Evolutionary conservation across 2,329 filamentous ascomycete species (phyloP), one percentile per base, ranked within the genome.

Genomic region (Aspergillus neoniger): DNA sequence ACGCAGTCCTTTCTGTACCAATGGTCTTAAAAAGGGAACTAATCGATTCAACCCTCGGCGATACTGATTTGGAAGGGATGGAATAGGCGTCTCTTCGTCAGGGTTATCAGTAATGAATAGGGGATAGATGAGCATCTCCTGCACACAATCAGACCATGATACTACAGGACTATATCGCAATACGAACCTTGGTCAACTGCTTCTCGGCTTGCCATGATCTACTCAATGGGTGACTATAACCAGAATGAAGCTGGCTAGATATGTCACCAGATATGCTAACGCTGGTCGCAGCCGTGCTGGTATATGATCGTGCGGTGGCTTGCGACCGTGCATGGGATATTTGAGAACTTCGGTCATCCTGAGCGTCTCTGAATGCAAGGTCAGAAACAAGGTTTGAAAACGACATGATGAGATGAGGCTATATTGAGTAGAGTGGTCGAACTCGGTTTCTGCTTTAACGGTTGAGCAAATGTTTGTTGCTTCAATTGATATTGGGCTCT

Each of bases 101-200:
- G 94, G 91, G 72, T 91, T 87, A 78, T 99, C 95, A 71, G 95
- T 96, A 66, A 99, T 87, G 81, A 99, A 99, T 67, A 99, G 85
- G 12, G 95, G 95, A 79, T 96, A 98, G 72, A 99, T 97, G 71
- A 99, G 89, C 95, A 98, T 98, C 39, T 93, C 95, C 92, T 96
- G 59, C 8, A 12, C 21, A 8, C 5, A 49, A 21, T 47, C 44
- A 61, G 52, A 51, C 28, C 61, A 47, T 36, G 36, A 38, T 15
- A 39, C n/a, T 17, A 39, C 17, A 43, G 21, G 38, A 19, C 9
- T 56, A 6, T n/a, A 21, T 28, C 19, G 32, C 9, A 51, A 43
- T 58, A 70, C 82, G 59, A 68, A 91, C 91, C 87, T 94, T 94
- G 64, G 91, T 94, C 74, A 95, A 82, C 79, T 94, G 91, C 67